Evolutionary conservation across 805 yeast species (phyloP).

Genomic region (Komagataella pastoris): DNA sequence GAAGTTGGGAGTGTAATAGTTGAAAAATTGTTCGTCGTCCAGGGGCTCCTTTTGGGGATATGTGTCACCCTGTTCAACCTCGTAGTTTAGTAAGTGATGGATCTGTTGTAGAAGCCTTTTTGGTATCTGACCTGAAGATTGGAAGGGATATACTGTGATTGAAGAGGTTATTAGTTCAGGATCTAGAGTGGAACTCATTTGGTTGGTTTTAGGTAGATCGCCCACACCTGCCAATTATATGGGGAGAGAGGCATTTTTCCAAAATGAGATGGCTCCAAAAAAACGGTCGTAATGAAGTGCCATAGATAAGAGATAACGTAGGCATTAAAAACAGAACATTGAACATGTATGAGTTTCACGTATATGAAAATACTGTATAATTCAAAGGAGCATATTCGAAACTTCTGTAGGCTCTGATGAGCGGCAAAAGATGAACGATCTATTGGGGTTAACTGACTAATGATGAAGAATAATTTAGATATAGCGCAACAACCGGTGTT

Average conservation of each 20-base stretch:
- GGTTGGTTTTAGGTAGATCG: not conserved
- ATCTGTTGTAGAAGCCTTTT: conserved; percentile 29
- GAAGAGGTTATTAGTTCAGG: not conserved
- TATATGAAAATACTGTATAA: no score
- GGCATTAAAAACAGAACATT: not conserved
- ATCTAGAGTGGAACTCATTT: not conserved
- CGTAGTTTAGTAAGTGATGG: conserved; percentile 41
- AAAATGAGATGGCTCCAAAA: not conserved
- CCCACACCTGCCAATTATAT: not conserved
- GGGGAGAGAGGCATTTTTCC: not conserved
- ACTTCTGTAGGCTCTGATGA: not conserved
- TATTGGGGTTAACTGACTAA: not conserved
- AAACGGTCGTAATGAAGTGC: not conserved
- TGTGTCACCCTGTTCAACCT: conserved; percentile 61
- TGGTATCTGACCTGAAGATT: conserved; percentile 36
- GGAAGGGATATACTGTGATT: conserved; percentile 48
- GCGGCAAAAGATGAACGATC: not conserved
- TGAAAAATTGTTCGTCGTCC: conserved; percentile 34
- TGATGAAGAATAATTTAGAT: not conserved
- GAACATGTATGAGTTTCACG: not conserved
- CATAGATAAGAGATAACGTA: not conserved
- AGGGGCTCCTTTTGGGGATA: conserved; percentile 45
- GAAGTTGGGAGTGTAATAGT: conserved; percentile 58
- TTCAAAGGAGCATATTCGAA: not conserved
- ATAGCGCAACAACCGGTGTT: not conserved